Base-by-base conservation (phyloP, 2,329 filamentous ascomycete genomes). In the Dactylellina sp. region DNA sequence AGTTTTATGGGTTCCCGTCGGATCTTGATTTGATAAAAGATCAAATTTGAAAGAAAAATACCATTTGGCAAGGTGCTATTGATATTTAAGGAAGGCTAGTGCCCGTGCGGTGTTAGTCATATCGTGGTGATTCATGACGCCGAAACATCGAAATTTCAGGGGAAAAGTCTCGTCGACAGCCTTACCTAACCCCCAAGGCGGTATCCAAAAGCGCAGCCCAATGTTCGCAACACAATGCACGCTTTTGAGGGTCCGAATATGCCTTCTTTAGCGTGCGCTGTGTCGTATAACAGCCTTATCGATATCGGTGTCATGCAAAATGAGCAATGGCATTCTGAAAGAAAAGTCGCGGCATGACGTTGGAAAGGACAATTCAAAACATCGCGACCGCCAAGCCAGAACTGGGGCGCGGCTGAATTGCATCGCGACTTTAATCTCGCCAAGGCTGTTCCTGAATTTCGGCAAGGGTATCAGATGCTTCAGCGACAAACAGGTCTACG, bases 151-250 rank as follows among this genome's bases (percentile, higher is more conserved):
- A 32, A 28, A 24, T 62, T 55, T 53, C 46, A 65, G 63, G 62
- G 70, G 61, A 46, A 55, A 40, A 65, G 70, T 44, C 70, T 74
- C 42, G 55, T 72, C 61, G 70, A 62, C 70, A 61, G 61, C 70
- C 70, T 74, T 74, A 66, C 70, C 61, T 28, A 47, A 40, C 20
- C 42, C 35, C 40, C 46, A 70, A 70, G 55, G 56, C 64, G 39
- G 39, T 18, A 32, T 55, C 64, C 64, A 70, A 70, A 68, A 70
- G 55, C 20, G 64, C 64, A 70, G 24, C 4, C 28, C 28, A 32
- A 32, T 9, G 28, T 28, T 24, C 24, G 37, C 42, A 57, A 24
- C 20, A 24, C 22, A 57, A 32, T 16, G 7, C 35, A n/a, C 18
- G 11, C 12, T 28, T 22, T 28, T 18, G 47, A n/a, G 11, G 2